Conservation (phyloP, 495 filamentous ascomycete species). For the Jackrogersella multiformis region DNA sequence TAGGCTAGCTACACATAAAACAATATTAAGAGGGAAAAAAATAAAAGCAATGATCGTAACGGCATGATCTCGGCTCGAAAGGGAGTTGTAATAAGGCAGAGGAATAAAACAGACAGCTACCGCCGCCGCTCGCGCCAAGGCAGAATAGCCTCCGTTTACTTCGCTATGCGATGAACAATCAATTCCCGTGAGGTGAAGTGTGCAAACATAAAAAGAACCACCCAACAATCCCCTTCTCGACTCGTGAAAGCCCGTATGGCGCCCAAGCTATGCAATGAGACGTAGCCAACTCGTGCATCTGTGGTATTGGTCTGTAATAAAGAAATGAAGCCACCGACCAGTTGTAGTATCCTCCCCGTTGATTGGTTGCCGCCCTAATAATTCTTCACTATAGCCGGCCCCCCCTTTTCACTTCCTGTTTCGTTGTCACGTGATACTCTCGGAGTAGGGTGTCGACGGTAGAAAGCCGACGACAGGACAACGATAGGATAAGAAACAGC, state of each 20-base stretch:
- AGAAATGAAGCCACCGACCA: conserved; percentile 32
- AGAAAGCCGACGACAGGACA: neutral
- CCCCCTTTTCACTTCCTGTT: neutral
- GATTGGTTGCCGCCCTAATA: conserved; percentile 17
- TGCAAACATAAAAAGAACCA: conserved; percentile 26
- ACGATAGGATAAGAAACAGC: conserved; percentile 12
- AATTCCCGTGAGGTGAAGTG: conserved; percentile 15
- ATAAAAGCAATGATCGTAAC: conserved; percentile 34
- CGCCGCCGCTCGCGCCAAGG: conserved; percentile 16
- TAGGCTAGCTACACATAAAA: conserved; percentile 20
- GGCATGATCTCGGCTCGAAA: conserved; percentile 24
- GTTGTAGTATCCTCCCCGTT: neutral
- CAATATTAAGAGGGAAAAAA: conserved; percentile 10
- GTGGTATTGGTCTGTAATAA: conserved; percentile 22
- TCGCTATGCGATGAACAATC: conserved; percentile 29
- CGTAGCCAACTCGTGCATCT: conserved; percentile 18
- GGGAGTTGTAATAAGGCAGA: conserved; percentile 7
- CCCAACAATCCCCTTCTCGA: conserved; percentile 3
- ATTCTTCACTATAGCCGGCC: conserved; percentile 14
- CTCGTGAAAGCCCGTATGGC: conserved; percentile 22
- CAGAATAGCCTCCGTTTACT: conserved; percentile 22
- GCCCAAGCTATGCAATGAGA: conserved; percentile 33
- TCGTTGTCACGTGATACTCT: conserved; percentile 24
- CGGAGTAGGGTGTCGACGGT: conserved; percentile 11
- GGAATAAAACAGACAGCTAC: conserved; percentile 23